Evolutionary conservation across 78 protist genomes (phyloP), one percentile per base, ranked within the genome.

Genomic region (Speleostelium caveatum): DNA sequence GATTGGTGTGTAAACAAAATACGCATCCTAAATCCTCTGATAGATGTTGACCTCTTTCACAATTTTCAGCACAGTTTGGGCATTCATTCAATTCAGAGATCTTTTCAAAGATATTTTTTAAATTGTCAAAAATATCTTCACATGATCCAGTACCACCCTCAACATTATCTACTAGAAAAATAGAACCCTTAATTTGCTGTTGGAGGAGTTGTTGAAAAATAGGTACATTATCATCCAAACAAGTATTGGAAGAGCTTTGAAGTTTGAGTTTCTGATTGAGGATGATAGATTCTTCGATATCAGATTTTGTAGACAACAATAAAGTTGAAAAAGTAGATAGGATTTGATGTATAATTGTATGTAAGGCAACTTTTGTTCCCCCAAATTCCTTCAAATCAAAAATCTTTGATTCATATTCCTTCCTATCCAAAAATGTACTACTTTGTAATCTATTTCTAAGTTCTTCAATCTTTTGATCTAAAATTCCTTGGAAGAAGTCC

Each of bases 131-230:
- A 16, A 83, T 51, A 24, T 83, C 91, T 59, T 69, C 59, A 69
- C 91, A 83, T 17, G 58, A 32, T 32, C 91, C 91, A n/a, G 79
- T 83, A 42, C 91, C 91, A 41, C 91, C 91, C 33, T 83, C 91
- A 21, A 28, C 68, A 10, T 49, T 68, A 36, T 83, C 91, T 1
- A 83, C 74, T 24, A 83, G 55, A 26, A 55, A 83, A 26, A 83
- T 69, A n/a, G 75, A 49, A 45, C 10, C 10, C 53, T 45, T 45
- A 45, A 14, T 45, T 10, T 14, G 6, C 6, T 10, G 6, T 45
- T 45, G 6, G n/a, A n/a, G n/a, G n/a, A n/a, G n/a, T n/a, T n/a
- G n/a, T n/a, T n/a, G n/a, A n/a, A n/a, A n/a, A n/a, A n/a, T n/a
- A n/a, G n/a, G n/a, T 59, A n/a, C 65, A 26, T 74, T 58, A 30